Evolutionary conservation across 2,329 filamentous ascomycete species (phyloP).

Genomic region (Talaromyces verruculosus): DNA sequence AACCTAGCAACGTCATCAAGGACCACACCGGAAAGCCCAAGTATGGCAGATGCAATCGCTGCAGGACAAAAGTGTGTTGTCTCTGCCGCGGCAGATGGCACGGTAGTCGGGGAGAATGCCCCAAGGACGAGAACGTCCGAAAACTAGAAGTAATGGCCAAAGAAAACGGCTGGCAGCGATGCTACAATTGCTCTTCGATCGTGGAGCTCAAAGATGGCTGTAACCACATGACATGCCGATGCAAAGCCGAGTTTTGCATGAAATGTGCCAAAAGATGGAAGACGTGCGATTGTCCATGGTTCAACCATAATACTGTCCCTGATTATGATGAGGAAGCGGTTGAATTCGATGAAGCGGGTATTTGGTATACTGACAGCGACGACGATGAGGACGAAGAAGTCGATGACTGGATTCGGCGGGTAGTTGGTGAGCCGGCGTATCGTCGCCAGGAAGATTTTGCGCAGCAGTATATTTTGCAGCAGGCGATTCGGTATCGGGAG

Average conservation of each 20-base stretch:
- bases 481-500: background rate
- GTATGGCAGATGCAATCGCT: conserved; percentile 68
- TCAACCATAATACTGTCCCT: conserved; percentile 59
- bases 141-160: conserved; percentile 62
- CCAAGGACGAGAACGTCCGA: conserved; percentile 49
- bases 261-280: conserved; percentile 81
- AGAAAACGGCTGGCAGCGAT: conserved; percentile 73
- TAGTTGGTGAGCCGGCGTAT: conserved; percentile 14
- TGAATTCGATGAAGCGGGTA: conserved; percentile 47
- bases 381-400: background rate
- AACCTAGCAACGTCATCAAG: conserved; percentile 65
- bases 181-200: conserved; percentile 72
- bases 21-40: conserved; percentile 58
- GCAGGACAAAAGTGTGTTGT: conserved; percentile 72
- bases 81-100: conserved; percentile 75
- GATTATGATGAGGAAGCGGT: conserved; percentile 54
- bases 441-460: background rate
- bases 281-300: conserved; percentile 78
- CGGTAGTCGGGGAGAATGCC: conserved; percentile 60
- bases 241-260: conserved; percentile 84
- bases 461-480: conserved; percentile 5
- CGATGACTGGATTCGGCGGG: background rate
- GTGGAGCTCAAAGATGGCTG: conserved; percentile 80
- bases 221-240: conserved; percentile 86
- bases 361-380: conserved; percentile 35